These are phyloP conservation scores for Vitis hybrid DNA, from an alignment of 177 flowering plant genomes.

Conservation along the genomic window DNA sequence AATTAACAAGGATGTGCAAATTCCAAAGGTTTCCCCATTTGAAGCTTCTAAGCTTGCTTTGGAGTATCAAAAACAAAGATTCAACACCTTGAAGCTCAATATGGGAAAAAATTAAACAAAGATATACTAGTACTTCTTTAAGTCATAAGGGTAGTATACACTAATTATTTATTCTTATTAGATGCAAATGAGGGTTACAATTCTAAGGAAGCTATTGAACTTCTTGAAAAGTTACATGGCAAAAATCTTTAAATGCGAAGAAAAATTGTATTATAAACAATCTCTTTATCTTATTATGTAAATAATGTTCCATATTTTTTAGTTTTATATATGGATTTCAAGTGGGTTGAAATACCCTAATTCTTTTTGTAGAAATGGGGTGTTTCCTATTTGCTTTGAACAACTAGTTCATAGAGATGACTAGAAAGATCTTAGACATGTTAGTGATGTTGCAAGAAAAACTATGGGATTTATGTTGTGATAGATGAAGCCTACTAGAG, in stretches of 20 bases:
- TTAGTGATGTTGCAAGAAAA: too few relatives aligned
- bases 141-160: slow-evolving; percentile 40
- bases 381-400: too few relatives aligned
- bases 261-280: too few relatives aligned
- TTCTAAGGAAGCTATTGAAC: slow-evolving; percentile 12
- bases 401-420: too few relatives aligned
- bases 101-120: slow-evolving; percentile 57
- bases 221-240: background rate
- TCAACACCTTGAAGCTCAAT: slow-evolving; percentile 55
- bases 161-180: slow-evolving; percentile 12
- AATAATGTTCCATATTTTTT: too few relatives aligned
- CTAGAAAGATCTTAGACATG: too few relatives aligned
- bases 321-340: too few relatives aligned
- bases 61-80: slow-evolving; percentile 46
- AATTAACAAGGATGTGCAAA: slow-evolving; percentile 24
- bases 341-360: too few relatives aligned
- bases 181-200: slow-evolving; percentile 21
- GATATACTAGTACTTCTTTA: slow-evolving; percentile 43
- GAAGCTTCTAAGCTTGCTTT: slow-evolving; percentile 56
- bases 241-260: background rate
- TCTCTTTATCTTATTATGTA: too few relatives aligned
- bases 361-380: too few relatives aligned
- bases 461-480: too few relatives aligned
- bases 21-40: slow-evolving; percentile 53
- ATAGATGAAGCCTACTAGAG: too few relatives aligned